phyloP scores from a whole-genome alignment of 2,329 filamentous ascomycete species.

The Aphanoascus verrucosus region DNA sequence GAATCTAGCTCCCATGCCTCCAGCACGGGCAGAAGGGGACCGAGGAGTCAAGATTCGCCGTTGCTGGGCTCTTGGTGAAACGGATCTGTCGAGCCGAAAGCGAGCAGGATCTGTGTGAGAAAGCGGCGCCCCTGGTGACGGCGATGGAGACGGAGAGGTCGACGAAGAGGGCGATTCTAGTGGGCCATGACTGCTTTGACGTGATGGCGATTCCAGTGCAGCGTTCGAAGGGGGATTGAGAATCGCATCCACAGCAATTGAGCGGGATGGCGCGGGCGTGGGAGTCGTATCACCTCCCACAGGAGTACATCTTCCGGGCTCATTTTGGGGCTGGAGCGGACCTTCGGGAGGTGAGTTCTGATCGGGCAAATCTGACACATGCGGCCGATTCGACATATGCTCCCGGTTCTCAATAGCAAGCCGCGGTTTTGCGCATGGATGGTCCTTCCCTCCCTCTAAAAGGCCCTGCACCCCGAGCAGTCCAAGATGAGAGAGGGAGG shows the following conservation, averaged over 20 bases:
- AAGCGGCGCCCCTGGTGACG: constrained; percentile 12
- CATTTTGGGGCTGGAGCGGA: neutral
- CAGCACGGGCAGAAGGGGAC: constrained; percentile 30
- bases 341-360: constrained; percentile 16
- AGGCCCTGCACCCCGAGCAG: constrained; percentile 25
- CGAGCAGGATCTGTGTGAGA: constrained; percentile 10
- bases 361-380: constrained; percentile 24
- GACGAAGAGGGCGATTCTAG: constrained; percentile 17
- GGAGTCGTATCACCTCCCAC: constrained; percentile 4
- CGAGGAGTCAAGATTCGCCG: constrained; percentile 27
- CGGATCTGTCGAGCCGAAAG: constrained; percentile 9
- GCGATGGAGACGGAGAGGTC: constrained; percentile 11
- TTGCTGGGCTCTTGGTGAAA: constrained; percentile 25
- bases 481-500: constrained; percentile 32
- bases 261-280: constrained; percentile 21
- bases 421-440: constrained; percentile 28
- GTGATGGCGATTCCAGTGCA: constrained; percentile 14
- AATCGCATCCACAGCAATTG: constrained; percentile 34
- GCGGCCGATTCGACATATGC: constrained; percentile 32
- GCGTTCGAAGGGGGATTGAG: constrained; percentile 29
- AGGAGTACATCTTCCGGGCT: neutral
- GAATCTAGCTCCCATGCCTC: constrained; percentile 21
- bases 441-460: constrained; percentile 31
- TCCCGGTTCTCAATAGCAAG: constrained; percentile 24
- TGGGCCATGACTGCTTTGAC: constrained; percentile 21